phyloP scores from a whole-genome alignment of 2,329 filamentous ascomycete species.

The Claviceps sp. region DNA sequence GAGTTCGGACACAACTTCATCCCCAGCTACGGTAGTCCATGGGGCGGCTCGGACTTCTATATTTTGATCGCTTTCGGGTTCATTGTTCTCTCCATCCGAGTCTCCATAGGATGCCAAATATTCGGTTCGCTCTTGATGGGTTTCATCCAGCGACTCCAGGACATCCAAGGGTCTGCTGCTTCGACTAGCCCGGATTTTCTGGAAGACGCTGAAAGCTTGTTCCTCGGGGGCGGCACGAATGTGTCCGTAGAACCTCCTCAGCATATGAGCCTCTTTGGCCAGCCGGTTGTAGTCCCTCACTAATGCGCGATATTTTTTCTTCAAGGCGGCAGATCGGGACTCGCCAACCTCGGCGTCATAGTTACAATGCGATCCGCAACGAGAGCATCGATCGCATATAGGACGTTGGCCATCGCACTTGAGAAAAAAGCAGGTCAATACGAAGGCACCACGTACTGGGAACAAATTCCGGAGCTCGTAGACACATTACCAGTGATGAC shows the following conservation, averaged over 20 bases:
- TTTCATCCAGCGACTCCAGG: neutral
- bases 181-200: constrained; percentile 1
- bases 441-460: neutral
- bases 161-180: constrained; percentile 2
- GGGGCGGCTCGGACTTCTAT: neutral
- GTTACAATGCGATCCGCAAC: constrained; percentile 1
- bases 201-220: constrained; percentile 1
- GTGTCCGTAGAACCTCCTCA: constrained; percentile 2
- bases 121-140: neutral
- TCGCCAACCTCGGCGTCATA: constrained; percentile 6
- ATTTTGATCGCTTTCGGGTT: neutral
- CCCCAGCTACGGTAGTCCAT: constrained; percentile 2
- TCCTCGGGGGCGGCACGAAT: constrained; percentile 3
- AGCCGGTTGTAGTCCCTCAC: neutral
- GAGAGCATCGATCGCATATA: constrained; percentile 3
- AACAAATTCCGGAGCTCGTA: neutral
- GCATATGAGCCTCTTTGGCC: neutral
- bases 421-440: neutral
- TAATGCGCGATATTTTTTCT: constrained; percentile 4
- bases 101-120: neutral
- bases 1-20: constrained; percentile 2
- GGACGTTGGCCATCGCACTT: constrained; percentile 6
- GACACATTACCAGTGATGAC: too few relatives aligned
- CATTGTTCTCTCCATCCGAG: neutral
- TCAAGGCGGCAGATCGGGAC: constrained; percentile 3